Evolutionary conservation across 495 filamentous ascomycete species (phyloP), one percentile per base, ranked within the genome.

Genomic region (Cercophora newfieldiana): DNA sequence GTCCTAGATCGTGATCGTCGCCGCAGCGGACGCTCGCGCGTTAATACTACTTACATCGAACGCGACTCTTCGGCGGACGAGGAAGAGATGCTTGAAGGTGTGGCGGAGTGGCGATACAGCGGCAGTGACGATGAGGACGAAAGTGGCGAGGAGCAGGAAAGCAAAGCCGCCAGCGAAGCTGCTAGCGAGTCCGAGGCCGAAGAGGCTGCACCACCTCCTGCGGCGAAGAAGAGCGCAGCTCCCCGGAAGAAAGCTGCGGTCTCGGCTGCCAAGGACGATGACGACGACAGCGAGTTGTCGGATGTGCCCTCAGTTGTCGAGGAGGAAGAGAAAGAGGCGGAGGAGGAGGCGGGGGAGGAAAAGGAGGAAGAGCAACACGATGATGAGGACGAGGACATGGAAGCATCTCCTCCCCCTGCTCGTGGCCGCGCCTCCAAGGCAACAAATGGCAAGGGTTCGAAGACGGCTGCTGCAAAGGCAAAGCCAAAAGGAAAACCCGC

Each of bases 41-140:
- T 70, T 18, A 79, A 74, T 55, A 72, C 70, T 22, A 75, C 75
- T 2, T 85, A 85, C 64, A 78, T 80, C 6, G 83, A 86, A 70
- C 77, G 82, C 51, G 85, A 85, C 44, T 78, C 77, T 31, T 77
- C 75, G 3, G 83, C 82, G 31, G 83, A 84, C 54, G 86, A 87
- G 37, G 79, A 85, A 73, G 84, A 87, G 64, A 86, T 86, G 84
- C 68, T 81, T 24, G 79, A 80, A 37, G 84, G 84, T 7, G 84
- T 86, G 10, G 82, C 84, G 3, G 71, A 79, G 72, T 86, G 84
- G 84, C 80, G 82, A 25, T 86, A 86, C 60, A 72, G 69, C 14
- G 74, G 72, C 25, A 48, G 37, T 6, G 31, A 56, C 22, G 63
- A 67, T 12, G 71, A 72, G 16, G 63, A 71, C 26, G 12, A 67